Evolutionary conservation across 1,139 yeast species (phyloP), one percentile per base, ranked within the genome.

Genomic region (Saccharomyces hybrid): DNA sequence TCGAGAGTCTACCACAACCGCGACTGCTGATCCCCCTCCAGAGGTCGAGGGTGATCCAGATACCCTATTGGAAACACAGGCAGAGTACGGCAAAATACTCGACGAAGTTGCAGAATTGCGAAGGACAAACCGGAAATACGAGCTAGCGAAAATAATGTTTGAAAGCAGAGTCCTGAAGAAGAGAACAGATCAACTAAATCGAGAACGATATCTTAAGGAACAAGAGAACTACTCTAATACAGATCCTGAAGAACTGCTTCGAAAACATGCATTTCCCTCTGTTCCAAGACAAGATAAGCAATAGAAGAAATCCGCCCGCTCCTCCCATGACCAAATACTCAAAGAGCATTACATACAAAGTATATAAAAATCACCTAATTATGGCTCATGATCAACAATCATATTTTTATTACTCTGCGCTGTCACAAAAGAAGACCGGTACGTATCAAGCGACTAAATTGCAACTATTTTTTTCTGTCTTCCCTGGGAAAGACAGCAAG

Each of bases 201-300:
- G 26, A 57, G 75, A 72, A 60, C 67, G 77, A 51, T 52, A 57
- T 11, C 56, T 56, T 19, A 41, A 55, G 26, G 62, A 63, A 51
- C 63, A 61, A 34, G 69, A 65, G 38, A 59, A 64, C 13, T 68
- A 67, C n/a, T n/a, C n/a, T n/a, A n/a, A n/a, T n/a, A n/a, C n/a
- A n/a, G n/a, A n/a, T n/a, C n/a, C n/a, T n/a, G 70, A 71, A 31
- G 76, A 77, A 54, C 71, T 78, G 60, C 67, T 78, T 47, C 69
- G 69, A 16, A 72, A 73, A 49, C 78, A 78, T 26, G 71, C 76
- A 57, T 84, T 85, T 63, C 91, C 91, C 0, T 60, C 73, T n/a
- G 84, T 70, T 1, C 88, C 88, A 4, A 72, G 65, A 19, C 60
- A 14, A 5, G 25, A 7, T 5, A n/a, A 1, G 23, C 42, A 34